phyloP scores from a whole-genome alignment of 352 stramenopile species.

The Lagenidium sp. region DNA sequence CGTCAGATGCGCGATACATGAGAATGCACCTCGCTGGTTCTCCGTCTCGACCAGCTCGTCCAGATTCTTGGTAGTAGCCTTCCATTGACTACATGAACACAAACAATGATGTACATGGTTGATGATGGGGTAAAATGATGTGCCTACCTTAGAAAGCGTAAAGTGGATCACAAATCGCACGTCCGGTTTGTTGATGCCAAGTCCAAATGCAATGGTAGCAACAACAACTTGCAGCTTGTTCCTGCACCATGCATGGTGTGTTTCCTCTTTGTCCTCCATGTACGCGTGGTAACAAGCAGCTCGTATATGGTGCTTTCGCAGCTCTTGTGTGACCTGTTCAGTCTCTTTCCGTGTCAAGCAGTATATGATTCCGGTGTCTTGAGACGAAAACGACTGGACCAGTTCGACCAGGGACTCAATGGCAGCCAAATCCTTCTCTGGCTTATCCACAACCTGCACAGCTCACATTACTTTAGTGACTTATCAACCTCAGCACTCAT shows the following conservation, averaged over 20 bases:
- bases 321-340: constrained; percentile 73
- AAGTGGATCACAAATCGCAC: constrained; percentile 91
- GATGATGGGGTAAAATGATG: too few relatives aligned
- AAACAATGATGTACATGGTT: too few relatives aligned
- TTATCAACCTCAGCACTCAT: too few relatives aligned
- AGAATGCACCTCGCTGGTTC: constrained; percentile 79
- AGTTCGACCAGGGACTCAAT: constrained; percentile 65
- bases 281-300: constrained; percentile 88
- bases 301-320: constrained; percentile 62
- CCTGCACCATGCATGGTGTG: constrained; percentile 44
- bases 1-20: constrained; percentile 77
- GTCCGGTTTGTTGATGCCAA: constrained; percentile 93
- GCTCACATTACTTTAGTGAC: too few relatives aligned
- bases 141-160: constrained; percentile 58
- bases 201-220: constrained; percentile 90
- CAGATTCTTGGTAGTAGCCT: constrained; percentile 97
- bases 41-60: constrained; percentile 93
- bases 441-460: constrained; percentile 32
- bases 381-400: constrained; percentile 48
- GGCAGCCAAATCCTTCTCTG: constrained; percentile 31
- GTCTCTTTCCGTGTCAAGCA: constrained; percentile 89
- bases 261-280: constrained; percentile 55
- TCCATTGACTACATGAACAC: constrained; percentile 89
- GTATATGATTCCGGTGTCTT: constrained; percentile 88
- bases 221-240: constrained; percentile 83